Evolutionary conservation across 345 rosid species (phyloP), one percentile per base, ranked within the genome.

Genomic region (Pistacia vera): DNA sequence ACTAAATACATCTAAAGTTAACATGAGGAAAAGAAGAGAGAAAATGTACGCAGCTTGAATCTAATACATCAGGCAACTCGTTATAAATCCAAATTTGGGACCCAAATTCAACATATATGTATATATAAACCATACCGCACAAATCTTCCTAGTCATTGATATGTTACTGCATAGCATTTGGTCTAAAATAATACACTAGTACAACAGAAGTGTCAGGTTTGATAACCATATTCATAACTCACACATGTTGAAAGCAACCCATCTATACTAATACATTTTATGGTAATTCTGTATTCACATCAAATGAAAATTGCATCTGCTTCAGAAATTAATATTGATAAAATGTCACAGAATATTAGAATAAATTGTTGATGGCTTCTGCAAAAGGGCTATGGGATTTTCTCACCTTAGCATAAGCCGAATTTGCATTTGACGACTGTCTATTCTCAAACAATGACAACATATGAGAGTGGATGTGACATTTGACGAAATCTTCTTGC

Each of bases 401-500:
- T 65, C 78, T 83, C 79, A 93, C 97, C 86, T 92, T 95, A 25
- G 96, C 93, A 70, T 57, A 76, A 79, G 81, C 65, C 62, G 86
- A 59, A 17, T 80, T 82, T 58, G 25, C 68, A 72, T 65, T 62
- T 22, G 67, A 65, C 30, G 76, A 71, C 3, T 73, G 72, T 60
- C 70, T 68, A 61, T 73, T 85, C 75, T 88, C 89, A 63, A 89
- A 54, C 81, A 90, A 20, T 35, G 89, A 81, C 51, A 66, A 71
- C 85, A 95, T 86, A 77, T 89, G 93, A 78, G 91, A 81, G 49
- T 87, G 91, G 73, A 95, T 73, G 76, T 92, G 88, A 75, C 88
- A 93, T 77, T 86, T 93, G 85, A 89, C 84, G 71, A 95, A 89
- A 76, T 95, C 96, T 79, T 95, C 98, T 83, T 77, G 89, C 87